Evolutionary conservation across 441 rosid genomes (phyloP), one percentile per base, ranked within the genome.

Genomic region (Arabidopsis hybrid): DNA sequence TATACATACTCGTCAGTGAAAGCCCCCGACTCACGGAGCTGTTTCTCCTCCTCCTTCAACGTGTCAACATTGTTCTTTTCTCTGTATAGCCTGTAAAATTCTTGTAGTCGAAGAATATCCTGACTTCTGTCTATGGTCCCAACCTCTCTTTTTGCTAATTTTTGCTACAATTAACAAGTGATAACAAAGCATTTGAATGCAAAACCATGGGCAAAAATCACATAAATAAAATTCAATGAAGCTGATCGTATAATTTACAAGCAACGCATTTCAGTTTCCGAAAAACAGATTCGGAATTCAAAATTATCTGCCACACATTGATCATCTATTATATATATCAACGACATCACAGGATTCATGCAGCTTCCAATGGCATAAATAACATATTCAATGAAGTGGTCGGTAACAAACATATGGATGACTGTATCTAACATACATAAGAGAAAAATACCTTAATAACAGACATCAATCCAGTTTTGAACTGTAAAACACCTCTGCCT

Each of bases 391-490:
- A 17, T 57, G 32, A 72, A 43, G 32, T 32, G 31, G 34, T 13
- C 40, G 12, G 56, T 42, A 10, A 13, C 16, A 60, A 50, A 34
- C 40, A 18, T 31, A 34, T 43, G 46, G 16, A 72, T 34, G 29
- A 55, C 46, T 8, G 7, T 32, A 38, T 49, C 46, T 17, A 62
- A 72, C 63, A 31, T 8, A 70, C 9, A 29, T 18, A 64, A 66
- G 49, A 17, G 62, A 71, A 57, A 43, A 50, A 52, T 69, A 95
- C 99, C 97, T 95, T 95, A 68, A 95, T 93, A 67, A 95, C 93
- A 2, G 99, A 95, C 96, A 88, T 91, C 74, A 95, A 75, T 60
- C 99, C 98, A 36, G 98, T 95, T 86, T 95, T 95, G 87, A 95
- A 95, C 56, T 95, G 98, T 52, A 95, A 78, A 69, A 95, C 99